Conservation (phyloP, 495 filamentous ascomycete species). For the Aspergillus incahuasiensis region DNA sequence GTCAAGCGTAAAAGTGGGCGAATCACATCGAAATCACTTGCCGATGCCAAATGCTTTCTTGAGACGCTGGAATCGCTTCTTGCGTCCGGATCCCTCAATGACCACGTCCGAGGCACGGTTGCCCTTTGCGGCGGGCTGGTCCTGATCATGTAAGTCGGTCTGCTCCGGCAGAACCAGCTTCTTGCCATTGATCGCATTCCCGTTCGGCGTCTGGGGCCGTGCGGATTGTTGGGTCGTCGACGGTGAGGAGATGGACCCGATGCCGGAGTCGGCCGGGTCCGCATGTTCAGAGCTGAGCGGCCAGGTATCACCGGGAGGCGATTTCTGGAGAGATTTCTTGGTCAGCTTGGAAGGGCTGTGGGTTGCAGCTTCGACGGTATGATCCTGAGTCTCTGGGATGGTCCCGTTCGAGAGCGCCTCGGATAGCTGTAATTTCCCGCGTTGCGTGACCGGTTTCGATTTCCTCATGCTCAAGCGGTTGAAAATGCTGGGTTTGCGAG, state of each 20-base stretch:
- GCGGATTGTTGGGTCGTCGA: constrained; percentile 7
- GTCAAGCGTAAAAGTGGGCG: constrained; percentile 8
- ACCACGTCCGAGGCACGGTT: constrained; percentile 30
- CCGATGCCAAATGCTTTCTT: constrained; percentile 46
- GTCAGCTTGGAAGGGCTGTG: constrained; percentile 23
- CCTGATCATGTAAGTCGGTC: not conserved
- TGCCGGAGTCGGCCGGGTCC: constrained; percentile 8
- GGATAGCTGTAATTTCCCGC: constrained; percentile 25
- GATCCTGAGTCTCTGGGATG: constrained; percentile 33
- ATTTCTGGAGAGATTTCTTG: constrained; percentile 25
- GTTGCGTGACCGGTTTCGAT: constrained; percentile 31
- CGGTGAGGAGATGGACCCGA: constrained; percentile 12
- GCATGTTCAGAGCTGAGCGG: constrained; percentile 21
- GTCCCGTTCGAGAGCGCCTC: constrained; percentile 30
- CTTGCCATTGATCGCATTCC: constrained; percentile 12
- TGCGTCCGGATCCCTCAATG: constrained; percentile 38
- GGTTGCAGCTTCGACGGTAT: constrained; percentile 18
- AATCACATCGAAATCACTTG: constrained; percentile 18
- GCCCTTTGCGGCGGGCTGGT: not conserved
- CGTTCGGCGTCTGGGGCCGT: constrained; percentile 16
- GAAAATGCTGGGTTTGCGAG: constrained; percentile 36
- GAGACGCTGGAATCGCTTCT: constrained; percentile 48
- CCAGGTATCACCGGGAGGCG: constrained; percentile 26
- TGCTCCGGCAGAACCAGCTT: not conserved
- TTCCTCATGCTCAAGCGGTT: constrained; percentile 39